Evolutionary conservation across 2,329 filamentous ascomycete species (phyloP), one percentile per base, ranked within the genome.

Genomic region (Rutstroemia sp.): DNA sequence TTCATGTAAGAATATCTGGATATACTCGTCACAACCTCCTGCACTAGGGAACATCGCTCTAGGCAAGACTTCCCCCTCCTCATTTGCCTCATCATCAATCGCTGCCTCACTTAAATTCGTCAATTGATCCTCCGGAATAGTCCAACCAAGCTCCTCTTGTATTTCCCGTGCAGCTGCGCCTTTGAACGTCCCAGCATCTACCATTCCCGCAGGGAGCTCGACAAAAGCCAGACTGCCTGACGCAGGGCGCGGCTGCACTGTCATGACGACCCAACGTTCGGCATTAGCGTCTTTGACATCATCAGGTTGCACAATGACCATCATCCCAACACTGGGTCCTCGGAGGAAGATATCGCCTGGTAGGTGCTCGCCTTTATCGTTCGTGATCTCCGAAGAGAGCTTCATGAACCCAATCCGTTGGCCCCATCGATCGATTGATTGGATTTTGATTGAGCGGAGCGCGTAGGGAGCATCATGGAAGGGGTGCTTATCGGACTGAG

Each of bases 111-210:
- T 82, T 51, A 85, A 65, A 58, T 76, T 78, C 1, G 67, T 71
- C 44, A 85, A 66, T 56, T 82, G 73, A 8, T 72, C 67, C 48
- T 76, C 75, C 3, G 69, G 67, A 39, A 85, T 82, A 49, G 72
- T 73, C 10, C 84, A 64, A 5, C 78, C 80, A 2, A 83, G 71
- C 68, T 85, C 82, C 70, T 85, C 82, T 58, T 78, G 59, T 9
- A 86, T 81, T 71, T 86, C 82, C 62, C 73, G 76, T 2, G 82
- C 82, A 2, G 82, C 82, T 0, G 75, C 73, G 23, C 82, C 82
- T 12, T 74, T 73, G 64, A 85, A 84, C 27, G 72, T 76, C 0
- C 77, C 78, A 14, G 75, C 74, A 62, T 82, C 78, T 2, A 83
- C 75, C 80, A 83, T 78, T 6, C 80, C 77, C 0, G 82, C 82